A percentile compares a stretch with the other conserved stretches of the same genome.
Conservation (phyloP, 257 asterid species). For the Primulina tabacum region DNA sequence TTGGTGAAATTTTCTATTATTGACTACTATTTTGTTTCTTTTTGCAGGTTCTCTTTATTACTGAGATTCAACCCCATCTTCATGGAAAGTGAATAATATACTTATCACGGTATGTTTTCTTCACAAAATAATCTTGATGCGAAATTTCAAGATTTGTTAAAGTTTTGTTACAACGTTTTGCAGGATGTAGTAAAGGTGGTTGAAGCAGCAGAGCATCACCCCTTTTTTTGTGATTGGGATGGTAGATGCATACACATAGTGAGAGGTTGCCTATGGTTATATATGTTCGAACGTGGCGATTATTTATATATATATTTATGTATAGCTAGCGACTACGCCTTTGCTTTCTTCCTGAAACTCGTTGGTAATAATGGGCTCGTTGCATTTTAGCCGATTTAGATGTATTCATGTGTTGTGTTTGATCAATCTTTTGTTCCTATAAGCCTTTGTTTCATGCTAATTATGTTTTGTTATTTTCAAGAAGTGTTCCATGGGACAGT, state of each 20-base stretch:
- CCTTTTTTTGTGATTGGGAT: not conserved
- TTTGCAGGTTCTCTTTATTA: constrained; percentile 71
- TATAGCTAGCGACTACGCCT: constrained; percentile 6
- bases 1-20: not conserved
- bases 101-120: constrained; percentile 30
- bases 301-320: not conserved
- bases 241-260: constrained; percentile 6
- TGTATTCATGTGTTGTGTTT: not conserved
- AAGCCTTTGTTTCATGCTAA: not conserved
- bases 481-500: not conserved
- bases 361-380: constrained; percentile 7
- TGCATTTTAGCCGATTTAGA: constrained; percentile 10
- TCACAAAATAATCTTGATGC: not conserved
- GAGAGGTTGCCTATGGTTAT: constrained; percentile 16
- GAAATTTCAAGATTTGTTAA: not conserved
- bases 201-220: constrained; percentile 10
- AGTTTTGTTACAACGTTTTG: no score
- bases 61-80: constrained; percentile 28
- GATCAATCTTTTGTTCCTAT: not conserved
- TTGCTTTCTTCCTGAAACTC: not conserved
- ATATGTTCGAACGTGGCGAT: not conserved
- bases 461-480: not conserved
- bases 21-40: not conserved
- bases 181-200: not conserved
- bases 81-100: constrained; percentile 25